Evolutionary conservation across 306 rosid species (phyloP).

Genomic region (Hippophae rhamnoides): DNA sequence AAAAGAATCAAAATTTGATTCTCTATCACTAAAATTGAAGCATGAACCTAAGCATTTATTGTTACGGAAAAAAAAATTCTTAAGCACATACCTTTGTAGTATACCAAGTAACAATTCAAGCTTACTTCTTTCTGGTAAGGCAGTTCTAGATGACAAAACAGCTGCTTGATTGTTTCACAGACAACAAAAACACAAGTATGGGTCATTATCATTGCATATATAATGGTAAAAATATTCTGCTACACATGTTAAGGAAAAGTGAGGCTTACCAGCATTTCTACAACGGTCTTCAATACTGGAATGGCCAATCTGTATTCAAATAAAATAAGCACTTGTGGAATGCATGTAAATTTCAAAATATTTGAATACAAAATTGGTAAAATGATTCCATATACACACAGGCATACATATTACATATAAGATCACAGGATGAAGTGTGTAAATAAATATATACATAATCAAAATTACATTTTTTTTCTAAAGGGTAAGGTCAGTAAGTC

Average conservation of each 20-base stretch:
- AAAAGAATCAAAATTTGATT: no score
- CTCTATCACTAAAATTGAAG: not conserved
- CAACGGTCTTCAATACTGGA: not conserved
- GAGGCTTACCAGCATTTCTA: slow-evolving; percentile 1
- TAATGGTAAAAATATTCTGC: not conserved
- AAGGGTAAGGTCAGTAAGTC: not conserved
- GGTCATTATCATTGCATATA: not conserved
- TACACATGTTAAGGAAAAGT: not conserved
- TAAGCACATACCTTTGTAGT: slow-evolving; percentile 10
- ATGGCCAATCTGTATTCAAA: slow-evolving; percentile 4
- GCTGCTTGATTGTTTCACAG: slow-evolving; percentile 7
- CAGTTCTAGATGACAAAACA: not conserved
- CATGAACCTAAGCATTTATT: no score
- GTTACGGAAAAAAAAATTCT: not conserved
- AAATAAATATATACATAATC: not conserved
- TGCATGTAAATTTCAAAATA: not conserved
- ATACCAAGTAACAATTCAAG: slow-evolving; percentile 11
- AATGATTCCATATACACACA: not conserved
- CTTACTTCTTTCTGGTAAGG: slow-evolving; percentile 6
- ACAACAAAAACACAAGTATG: not conserved
- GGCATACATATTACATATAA: not conserved
- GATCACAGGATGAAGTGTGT: not conserved
- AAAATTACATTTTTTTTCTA: not conserved
- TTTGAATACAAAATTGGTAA: not conserved
- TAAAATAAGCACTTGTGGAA: not conserved